A percentile compares a stretch with the other conserved stretches of the same genome.
Conservation (phyloP, 1,284 basidiomycete genomes). For the Coniferiporia weirii region DNA sequence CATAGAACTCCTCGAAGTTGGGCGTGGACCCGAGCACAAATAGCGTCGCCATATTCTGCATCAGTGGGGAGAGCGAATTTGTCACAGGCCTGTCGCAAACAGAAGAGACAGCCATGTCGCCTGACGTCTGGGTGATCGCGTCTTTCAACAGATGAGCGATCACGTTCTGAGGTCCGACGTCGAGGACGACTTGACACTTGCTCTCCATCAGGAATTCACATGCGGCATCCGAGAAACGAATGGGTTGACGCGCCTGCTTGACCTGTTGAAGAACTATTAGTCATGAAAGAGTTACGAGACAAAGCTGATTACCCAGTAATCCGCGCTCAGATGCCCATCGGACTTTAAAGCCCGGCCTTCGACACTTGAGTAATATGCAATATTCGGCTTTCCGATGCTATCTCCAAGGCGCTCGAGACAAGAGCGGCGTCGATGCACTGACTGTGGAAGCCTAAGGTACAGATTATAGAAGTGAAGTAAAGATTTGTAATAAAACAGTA, state of each 20-base stretch:
- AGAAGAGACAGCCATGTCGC: constrained; percentile 24
- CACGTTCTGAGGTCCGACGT: constrained; percentile 33
- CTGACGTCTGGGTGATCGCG: constrained; percentile 22
- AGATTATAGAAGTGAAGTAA: no score
- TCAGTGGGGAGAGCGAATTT: constrained; percentile 29
- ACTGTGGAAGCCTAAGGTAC: no score
- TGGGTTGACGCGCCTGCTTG: constrained; percentile 30
- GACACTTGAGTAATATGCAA: constrained; percentile 30
- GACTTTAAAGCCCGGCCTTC: no score
- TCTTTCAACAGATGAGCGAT: no score
- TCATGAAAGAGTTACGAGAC: not conserved
- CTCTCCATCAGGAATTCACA: constrained; percentile 22
- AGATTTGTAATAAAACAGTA: no score
- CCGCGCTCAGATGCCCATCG: constrained; percentile 20
- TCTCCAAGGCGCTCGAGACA: constrained; percentile 27
- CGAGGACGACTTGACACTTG: constrained; percentile 25
- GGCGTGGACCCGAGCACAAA: constrained; percentile 27
- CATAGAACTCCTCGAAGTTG: constrained; percentile 26
- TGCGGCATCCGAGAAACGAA: constrained; percentile 29
- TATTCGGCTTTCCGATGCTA: constrained; percentile 22
- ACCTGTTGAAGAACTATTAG: constrained; percentile 22
- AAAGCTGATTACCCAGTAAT: constrained; percentile 31
- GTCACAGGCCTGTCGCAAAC: constrained; percentile 27
- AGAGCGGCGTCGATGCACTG: constrained; percentile 28
- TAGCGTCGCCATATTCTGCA: constrained; percentile 26